Evolutionary conservation across 306 rosid species (phyloP), one percentile per base, ranked within the genome.

Genomic region (Trifolium pratense): DNA sequence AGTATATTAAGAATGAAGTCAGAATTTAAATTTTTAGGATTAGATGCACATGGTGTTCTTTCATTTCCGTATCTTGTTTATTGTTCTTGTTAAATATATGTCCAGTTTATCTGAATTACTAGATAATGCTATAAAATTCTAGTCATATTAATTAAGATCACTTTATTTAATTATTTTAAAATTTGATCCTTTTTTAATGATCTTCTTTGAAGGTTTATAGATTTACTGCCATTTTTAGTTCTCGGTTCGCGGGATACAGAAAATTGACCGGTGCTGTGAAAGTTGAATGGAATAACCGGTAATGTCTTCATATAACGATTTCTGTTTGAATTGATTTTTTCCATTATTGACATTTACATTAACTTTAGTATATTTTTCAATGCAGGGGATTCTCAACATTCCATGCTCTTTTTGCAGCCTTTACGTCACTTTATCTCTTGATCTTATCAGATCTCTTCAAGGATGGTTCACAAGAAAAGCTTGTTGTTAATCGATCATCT

Each of bases 251-350:
- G 61, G 80, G 82, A 68, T 93, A 89, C 80, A 67, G 78, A 56
- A 86, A 84, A 74, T 75, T 91, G 78, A 86, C 73, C 74, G 57
- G 37, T 55, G 81, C 84, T 52, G 70, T 80, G 66, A 89, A 85
- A 83, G 86, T 83, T 74, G 98, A 93, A 82, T 93, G 98, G 98
- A 93, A 91, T 56, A 87, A 91, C 81, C 76, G 98, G 98, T 93
- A 79, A 68, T 78, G 79, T 80, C 81, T 77, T 31, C 23, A 52
- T 58, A 20, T 56, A n/a, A 66, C 66, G n/a, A 45, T 62, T 73
- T 80, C 17, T 37, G 46, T 62, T 42, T 56, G 5, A 51, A 29
- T 79, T 61, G 49, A 13, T 58, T 80, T 48, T 77, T 9, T 79
- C 36, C 42, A 63, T 17, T 45, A 71, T 70, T 75, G 61, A 37